A percentile compares a stretch with the other conserved stretches of the same genome.
Evolutionary conservation across 2,329 filamentous ascomycete species (phyloP).

Genomic region (Pseudonectria foliicola): DNA sequence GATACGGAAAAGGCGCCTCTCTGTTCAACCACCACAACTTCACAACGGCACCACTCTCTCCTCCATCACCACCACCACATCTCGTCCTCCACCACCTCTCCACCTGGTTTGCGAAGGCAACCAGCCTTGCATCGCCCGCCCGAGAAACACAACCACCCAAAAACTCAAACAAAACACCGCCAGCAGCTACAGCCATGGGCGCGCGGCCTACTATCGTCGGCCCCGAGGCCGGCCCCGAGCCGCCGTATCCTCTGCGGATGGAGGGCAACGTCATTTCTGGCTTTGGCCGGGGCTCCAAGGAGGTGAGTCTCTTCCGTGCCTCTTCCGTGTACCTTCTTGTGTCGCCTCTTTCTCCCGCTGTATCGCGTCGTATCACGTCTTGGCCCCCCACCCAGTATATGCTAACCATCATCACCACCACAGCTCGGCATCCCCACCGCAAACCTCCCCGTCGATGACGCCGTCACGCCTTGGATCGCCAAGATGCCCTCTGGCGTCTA

Average conservation of each 20-base stretch:
- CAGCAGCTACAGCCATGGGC: slow-evolving; percentile 17
- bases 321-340: background rate
- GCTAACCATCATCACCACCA: background rate
- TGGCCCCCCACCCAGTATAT: background rate
- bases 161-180: background rate
- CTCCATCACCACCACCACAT: too few species aligned
- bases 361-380: too few species aligned
- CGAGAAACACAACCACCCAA: background rate
- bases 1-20: too few species aligned
- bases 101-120: too few species aligned
- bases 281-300: slow-evolving; percentile 89
- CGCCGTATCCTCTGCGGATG: slow-evolving; percentile 77
- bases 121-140: too few species aligned
- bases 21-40: too few species aligned
- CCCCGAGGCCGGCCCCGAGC: slow-evolving; percentile 61
- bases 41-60: too few species aligned
- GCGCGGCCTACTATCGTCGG: slow-evolving; percentile 65
- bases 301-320: slow-evolving; percentile 45
- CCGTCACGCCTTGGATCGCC: slow-evolving; percentile 52
- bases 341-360: background rate
- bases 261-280: slow-evolving; percentile 85
- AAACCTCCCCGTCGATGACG: slow-evolving; percentile 71
- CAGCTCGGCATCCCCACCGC: slow-evolving; percentile 94
- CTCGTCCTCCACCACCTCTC: too few species aligned
- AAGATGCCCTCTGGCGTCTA: slow-evolving; percentile 75